Evolutionary conservation across 1,284 basidiomycete species (phyloP).

Genomic region (Trametes polyzona): DNA sequence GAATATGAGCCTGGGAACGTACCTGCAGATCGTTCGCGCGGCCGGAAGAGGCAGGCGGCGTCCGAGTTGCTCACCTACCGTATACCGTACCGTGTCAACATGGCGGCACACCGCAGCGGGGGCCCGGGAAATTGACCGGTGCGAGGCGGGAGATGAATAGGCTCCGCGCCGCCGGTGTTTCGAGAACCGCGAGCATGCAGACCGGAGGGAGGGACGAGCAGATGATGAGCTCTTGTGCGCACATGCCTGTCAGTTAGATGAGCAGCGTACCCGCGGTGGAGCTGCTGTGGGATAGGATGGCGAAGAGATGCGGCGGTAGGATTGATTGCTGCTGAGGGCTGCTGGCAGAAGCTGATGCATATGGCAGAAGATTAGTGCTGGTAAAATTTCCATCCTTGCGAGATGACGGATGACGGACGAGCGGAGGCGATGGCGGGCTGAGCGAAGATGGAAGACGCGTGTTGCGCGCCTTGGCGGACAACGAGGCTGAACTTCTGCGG

Average conservation of each 20-base stretch:
- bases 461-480: too few species aligned
- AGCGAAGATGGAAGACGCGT: background rate
- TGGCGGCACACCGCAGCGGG: background rate
- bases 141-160: slow-evolving; percentile 6
- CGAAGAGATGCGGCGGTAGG: background rate
- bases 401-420: background rate
- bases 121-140: slow-evolving; percentile 15
- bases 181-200: background rate
- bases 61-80: too few species aligned
- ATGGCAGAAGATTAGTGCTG: too few species aligned
- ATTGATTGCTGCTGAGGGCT: background rate
- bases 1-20: slow-evolving; percentile 18
- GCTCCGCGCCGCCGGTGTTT: slow-evolving; percentile 1
- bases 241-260: background rate
- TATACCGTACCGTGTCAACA: too few species aligned
- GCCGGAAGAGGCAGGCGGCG: background rate
- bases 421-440: background rate
- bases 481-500: slow-evolving; percentile 10
- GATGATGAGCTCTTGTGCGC: background rate
- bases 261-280: background rate
- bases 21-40: slow-evolving; percentile 20
- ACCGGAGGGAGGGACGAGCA: background rate
- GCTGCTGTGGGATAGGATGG: background rate
- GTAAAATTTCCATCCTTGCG: background rate
- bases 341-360: background rate